A percentile compares a stretch with the other conserved stretches of the same genome.
Conservation (phyloP, 2,329 filamentous ascomycete genomes). For the Gnomoniopsis smithogilvyi region DNA sequence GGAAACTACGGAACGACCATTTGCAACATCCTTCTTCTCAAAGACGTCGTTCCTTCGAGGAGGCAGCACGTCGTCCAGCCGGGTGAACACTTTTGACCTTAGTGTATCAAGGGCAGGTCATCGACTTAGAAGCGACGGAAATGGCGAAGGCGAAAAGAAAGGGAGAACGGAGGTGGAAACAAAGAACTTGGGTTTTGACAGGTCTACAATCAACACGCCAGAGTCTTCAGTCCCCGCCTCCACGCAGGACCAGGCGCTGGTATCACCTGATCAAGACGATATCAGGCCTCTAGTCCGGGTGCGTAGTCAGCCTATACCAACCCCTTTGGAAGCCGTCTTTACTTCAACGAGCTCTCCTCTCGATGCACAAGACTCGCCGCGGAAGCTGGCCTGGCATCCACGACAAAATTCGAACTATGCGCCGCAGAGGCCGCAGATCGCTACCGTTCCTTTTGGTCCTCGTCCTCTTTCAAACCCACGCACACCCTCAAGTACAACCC, state of each 20-base stretch:
- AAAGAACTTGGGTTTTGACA: not conserved
- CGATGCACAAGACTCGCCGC: not conserved
- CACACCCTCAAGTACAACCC: not conserved
- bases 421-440: not conserved
- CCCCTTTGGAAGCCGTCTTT: conserved; percentile 12
- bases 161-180: not conserved
- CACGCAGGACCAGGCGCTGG: not conserved
- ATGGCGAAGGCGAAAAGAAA: not conserved
- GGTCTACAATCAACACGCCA: not conserved
- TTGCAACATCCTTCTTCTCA: conserved; percentile 11
- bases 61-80: not conserved
- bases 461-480: not conserved
- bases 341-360: not conserved
- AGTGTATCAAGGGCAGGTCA: conserved; percentile 3
- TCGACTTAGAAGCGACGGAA: not conserved
- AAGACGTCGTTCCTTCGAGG: conserved; percentile 4
- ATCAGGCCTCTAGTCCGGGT: not conserved
- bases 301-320: conserved; percentile 9
- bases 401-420: not conserved
- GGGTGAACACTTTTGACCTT: not conserved
- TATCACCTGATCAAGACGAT: not conserved
- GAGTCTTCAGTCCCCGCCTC: not conserved
- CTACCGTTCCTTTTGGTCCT: not conserved
- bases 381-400: conserved; percentile 11
- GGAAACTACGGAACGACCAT: conserved; percentile 14